Base-by-base conservation (phyloP, 2,329 filamentous ascomycete species). In the Huntiella decipiens region DNA sequence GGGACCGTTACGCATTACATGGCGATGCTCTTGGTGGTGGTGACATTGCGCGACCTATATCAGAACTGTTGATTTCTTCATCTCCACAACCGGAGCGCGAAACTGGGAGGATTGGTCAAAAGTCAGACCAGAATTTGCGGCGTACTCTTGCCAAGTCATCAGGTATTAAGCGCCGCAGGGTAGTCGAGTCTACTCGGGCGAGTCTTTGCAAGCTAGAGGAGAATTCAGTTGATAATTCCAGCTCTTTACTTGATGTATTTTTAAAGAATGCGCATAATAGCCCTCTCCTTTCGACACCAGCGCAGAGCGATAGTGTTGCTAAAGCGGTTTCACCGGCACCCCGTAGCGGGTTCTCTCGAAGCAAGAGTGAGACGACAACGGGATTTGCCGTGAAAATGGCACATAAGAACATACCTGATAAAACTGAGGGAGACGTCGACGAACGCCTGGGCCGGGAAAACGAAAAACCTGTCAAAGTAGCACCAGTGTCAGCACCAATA, bases 1-100 rank as follows among this genome's bases (percentile, higher is more conserved):
- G 82, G 82, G 82, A 81, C 53, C 75, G 79, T 44, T 85, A 83
- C 56, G 72, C 79, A 34, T 60, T 74, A 45, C 62, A 50, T 52
- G 19, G 66, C 55, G 63, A 68, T 32, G 44, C 41, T 10, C 36
- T 46, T 13, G 42, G 28, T 35, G 17, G 33, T 10, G 44, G 44
- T 11, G 39, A 35, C 6, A 40, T 33, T n/a, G 39, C 45, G 12
- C 39, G 44, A 38, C 44, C 44, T 5, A 50, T 50, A 22, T 38
- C 48, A 17, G 40, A 50, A 16, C 19, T 50, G 11, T 44, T 50
- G 4, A 44, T 43, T 2, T 82, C 79, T 0, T 83, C 78, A 4
- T 84, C 80, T 2, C 79, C 79, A 44, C 75, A 77, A 31, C 70
- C 74, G 1, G 62, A 58, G 1, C 74, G 63, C 49, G 59, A 61